Conservation (phyloP, 2,329 filamentous ascomycete species). For the Hypoxylon sp. region DNA sequence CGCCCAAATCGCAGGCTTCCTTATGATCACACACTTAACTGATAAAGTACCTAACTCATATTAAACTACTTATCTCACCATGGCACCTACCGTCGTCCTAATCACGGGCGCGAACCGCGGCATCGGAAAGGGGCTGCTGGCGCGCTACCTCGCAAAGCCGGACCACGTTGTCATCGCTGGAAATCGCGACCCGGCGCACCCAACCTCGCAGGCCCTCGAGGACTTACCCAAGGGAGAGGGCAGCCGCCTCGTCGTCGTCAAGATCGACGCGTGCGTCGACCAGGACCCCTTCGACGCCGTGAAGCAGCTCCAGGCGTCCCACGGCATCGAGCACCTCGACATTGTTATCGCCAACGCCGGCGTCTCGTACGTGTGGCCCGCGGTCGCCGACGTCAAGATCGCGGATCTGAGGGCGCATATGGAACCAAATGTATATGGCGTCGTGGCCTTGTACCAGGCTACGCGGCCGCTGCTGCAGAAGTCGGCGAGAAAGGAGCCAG, state of each 20-base stretch:
- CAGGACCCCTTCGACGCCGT: slow-evolving; percentile 52
- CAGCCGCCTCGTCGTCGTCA: slow-evolving; percentile 56
- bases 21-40: no score
- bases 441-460: slow-evolving; percentile 60
- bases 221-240: slow-evolving; percentile 52
- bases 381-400: slow-evolving; percentile 51
- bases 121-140: slow-evolving; percentile 52
- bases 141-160: slow-evolving; percentile 59
- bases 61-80: background rate
- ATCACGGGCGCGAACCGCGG: slow-evolving; percentile 57
- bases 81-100: slow-evolving; percentile 49
- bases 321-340: slow-evolving; percentile 58
- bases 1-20: background rate
- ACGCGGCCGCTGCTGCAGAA: slow-evolving; percentile 54
- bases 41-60: background rate
- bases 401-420: slow-evolving; percentile 55
- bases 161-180: slow-evolving; percentile 65
- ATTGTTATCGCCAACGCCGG: slow-evolving; percentile 66
- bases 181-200: slow-evolving; percentile 50
- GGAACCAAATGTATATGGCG: slow-evolving; percentile 57
- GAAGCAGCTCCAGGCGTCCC: slow-evolving; percentile 47
- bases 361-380: slow-evolving; percentile 52
- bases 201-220: slow-evolving; percentile 48
- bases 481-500: slow-evolving; percentile 45
- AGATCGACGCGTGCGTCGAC: slow-evolving; percentile 55